Base-by-base conservation (phyloP, 257 asterid species). In the Solanum appendiculatum region DNA sequence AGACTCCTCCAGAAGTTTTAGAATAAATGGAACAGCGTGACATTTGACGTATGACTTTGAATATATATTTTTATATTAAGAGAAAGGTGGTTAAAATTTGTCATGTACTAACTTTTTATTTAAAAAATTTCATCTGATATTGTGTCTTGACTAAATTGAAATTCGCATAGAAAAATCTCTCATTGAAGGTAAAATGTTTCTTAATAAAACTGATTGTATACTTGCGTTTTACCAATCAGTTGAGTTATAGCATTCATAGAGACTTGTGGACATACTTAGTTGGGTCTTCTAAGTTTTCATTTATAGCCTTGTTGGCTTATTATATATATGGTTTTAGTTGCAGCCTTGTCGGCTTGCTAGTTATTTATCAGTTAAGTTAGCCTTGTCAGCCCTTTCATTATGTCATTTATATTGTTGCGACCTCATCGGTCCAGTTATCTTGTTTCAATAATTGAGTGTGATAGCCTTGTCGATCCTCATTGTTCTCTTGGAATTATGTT, bases 131-230 rank as follows among this genome's bases (percentile, higher is more conserved):
- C 5, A 66, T 7, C 6, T 1, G 1, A 63, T 63, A 25, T 63
- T 4, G 14, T 23, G 3, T 9, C 8, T 2, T 2, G 7, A 5
- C 1, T 25, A 63, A n/a, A 11, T 11, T n/a, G 6, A 63, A 25
- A 63, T n/a, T 11, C 0, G 1, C 0, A 0, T 4, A 4, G 5
- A n/a, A 23, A 60, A 5, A 1, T 63, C 5, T 10, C 0, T 0
- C 5, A n/a, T 23, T 9, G 6, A 5, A 2, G 15, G 13, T 1
- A 60, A 60, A 63, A 6, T 63, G 33, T 1, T n/a, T 21, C 69
- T 23, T 63, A n/a, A 64, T 6, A 25, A 25, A 64, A 25, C 11
- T 0, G 2, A 64, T 64, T 25, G 0, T 11, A 25, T 2, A 64
- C 0, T 9, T 54, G 2, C 7, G 0, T 54, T 18, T 18, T 20